A percentile compares a stretch with the other conserved stretches of the same genome.
These are phyloP conservation scores for Apostasia shenzhenica DNA, from an alignment of 106 monocot species.

Conservation along the genomic window DNA sequence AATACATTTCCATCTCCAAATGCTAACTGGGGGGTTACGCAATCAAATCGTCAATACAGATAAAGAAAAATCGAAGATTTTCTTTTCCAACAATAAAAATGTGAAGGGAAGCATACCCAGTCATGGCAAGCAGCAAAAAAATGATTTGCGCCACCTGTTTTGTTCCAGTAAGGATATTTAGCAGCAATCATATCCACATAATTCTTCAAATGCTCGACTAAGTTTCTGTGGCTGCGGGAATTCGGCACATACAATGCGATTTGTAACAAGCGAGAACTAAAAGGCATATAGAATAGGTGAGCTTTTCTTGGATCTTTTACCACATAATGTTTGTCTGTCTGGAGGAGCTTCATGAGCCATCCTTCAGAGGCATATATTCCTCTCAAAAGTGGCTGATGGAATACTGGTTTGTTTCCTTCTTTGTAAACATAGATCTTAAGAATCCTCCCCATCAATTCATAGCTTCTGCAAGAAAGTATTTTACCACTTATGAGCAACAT, in stretches of 20 bases:
- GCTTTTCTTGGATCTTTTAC: slow-evolving; percentile 45
- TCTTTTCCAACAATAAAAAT: background rate
- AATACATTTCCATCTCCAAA: too few species aligned
- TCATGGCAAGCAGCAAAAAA: slow-evolving; percentile 67
- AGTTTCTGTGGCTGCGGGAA: slow-evolving; percentile 26
- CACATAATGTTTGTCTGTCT: slow-evolving; percentile 26
- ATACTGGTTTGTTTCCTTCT: slow-evolving; percentile 46
- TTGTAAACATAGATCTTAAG: slow-evolving; percentile 66
- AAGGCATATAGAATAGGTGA: slow-evolving; percentile 62
- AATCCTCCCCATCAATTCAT: slow-evolving; percentile 51
- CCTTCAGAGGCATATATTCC: slow-evolving; percentile 78
- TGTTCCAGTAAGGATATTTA: slow-evolving; percentile 66
- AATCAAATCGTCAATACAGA: too few species aligned
- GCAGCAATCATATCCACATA: slow-evolving; percentile 35
- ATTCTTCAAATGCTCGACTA: slow-evolving; percentile 22
- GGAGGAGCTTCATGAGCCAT: slow-evolving; percentile 68
- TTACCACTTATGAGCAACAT: background rate
- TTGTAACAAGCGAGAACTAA: slow-evolving; percentile 42
- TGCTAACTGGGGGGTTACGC: too few species aligned
- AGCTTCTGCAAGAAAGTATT: slow-evolving; percentile 34
- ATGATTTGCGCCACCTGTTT: slow-evolving; percentile 55
- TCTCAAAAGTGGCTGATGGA: slow-evolving; percentile 47
- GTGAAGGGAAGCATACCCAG: slow-evolving; percentile 31
- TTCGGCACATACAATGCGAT: slow-evolving; percentile 33
- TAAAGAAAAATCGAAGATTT: background rate